These are phyloP conservation scores for Schizochytrium sp. DNA, from an alignment of 108 stramenopile genomes.

Conservation along the genomic window DNA sequence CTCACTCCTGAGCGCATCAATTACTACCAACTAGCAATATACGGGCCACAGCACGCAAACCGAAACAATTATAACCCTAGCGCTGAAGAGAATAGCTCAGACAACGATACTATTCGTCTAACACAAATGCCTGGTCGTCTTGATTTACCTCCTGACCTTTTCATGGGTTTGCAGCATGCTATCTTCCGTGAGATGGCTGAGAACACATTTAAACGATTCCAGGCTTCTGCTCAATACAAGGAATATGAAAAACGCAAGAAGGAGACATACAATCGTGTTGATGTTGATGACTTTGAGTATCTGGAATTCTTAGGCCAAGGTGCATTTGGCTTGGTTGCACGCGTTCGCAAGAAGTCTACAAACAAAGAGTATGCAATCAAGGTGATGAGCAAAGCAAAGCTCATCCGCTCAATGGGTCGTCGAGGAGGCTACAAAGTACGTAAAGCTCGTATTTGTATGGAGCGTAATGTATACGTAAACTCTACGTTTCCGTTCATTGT, in stretches of 20 bases:
- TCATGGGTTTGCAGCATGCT: slow-evolving; percentile 66
- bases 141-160: slow-evolving; percentile 65
- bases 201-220: slow-evolving; percentile 72
- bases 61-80: background rate
- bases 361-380: slow-evolving; percentile 74
- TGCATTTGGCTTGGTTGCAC: slow-evolving; percentile 74
- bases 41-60: background rate
- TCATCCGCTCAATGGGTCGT: slow-evolving; percentile 45
- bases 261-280: slow-evolving; percentile 65
- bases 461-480: slow-evolving; percentile 71
- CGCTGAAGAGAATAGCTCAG: background rate
- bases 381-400: slow-evolving; percentile 69
- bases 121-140: slow-evolving; percentile 58
- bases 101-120: background rate
- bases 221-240: slow-evolving; percentile 60
- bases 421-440: slow-evolving; percentile 61
- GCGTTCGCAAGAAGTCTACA: slow-evolving; percentile 61
- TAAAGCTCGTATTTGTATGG: slow-evolving; percentile 67
- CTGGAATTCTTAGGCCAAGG: slow-evolving; percentile 74
- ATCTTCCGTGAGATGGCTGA: slow-evolving; percentile 73
- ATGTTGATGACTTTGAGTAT: slow-evolving; percentile 74
- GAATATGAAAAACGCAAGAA: slow-evolving; percentile 61
- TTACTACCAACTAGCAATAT: slow-evolving; percentile 60
- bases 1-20: slow-evolving; percentile 58
- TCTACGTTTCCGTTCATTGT: slow-evolving; percentile 73